Evolutionary conservation across 192 early-diverging fungal genomes (phyloP), one percentile per base, ranked within the genome.

Genomic region (Oehlia diaphana): DNA sequence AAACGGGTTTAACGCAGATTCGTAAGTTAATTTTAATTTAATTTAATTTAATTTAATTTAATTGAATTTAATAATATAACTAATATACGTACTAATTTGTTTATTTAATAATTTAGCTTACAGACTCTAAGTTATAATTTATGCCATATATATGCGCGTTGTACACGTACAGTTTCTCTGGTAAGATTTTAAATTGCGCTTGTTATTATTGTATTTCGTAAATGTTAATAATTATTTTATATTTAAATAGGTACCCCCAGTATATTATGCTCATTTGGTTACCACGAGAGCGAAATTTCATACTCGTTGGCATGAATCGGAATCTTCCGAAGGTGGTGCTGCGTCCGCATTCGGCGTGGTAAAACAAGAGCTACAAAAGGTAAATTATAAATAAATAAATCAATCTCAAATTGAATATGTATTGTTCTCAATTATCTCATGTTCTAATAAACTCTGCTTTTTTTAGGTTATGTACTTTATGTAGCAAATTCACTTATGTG

Each of bases 201-300:
- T 16, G 19, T 26, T 74, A 13, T 74, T 61, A 74, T 3, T 4
- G 8, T 53, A 74, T 74, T 0, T 16, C 16, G 12, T 50, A 14
- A 8, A 33, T 49, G 4, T 28, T 74, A 19, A 14, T 74, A 65
- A 33, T 53, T 74, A 23, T 31, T 5, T 14, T 61, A 26, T 1
- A 47, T 12, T 31, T 53, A 23, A 23, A 19, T 61, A 74, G 74
- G 84, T 92, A 0, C 95, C 96, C 4, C 94, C 96, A 0, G 96
- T 92, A 1, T 99, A 98, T 87, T 97, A 98, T 79, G 96, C 97
- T 6, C 93, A 98, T 84, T 83, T 97, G 16, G 92, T 97, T 6
- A 93, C 94, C 14, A 90, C 89, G 14, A 86, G 95, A 19, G 96
- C 95, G 0, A 90, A 95, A 62, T 96, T 93, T 89, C 96, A 97